Percentiles rank a stretch among this genome's conserved stretches.
phyloP scores from a whole-genome alignment of 106 monocot genomes.

The Iris macrosiphon region DNA sequence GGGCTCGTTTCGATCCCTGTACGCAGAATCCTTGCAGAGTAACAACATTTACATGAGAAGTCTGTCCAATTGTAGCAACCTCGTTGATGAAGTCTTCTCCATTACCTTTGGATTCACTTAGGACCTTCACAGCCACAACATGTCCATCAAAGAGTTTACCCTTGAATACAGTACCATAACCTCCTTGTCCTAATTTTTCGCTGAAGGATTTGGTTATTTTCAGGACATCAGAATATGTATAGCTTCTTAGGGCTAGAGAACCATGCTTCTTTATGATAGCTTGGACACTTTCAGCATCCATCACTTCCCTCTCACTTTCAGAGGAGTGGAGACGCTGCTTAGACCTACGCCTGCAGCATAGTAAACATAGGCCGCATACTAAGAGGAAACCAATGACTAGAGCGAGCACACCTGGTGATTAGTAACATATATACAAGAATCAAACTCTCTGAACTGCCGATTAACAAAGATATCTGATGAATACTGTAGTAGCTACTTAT shows the following conservation, averaged over 20 bases:
- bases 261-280: not conserved
- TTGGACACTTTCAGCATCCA: constrained; percentile 4
- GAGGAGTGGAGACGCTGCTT: not conserved
- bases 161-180: constrained; percentile 11
- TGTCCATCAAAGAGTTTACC: not conserved
- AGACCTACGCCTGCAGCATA: constrained; percentile 3
- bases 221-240: constrained; percentile 1
- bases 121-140: constrained; percentile 5
- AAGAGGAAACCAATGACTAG: constrained; percentile 11
- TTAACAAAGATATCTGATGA: too few relatives aligned
- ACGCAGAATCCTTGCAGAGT: constrained; percentile 7
- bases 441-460: too few relatives aligned
- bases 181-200: constrained; percentile 12
- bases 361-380: constrained; percentile 3
- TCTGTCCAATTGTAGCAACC: constrained; percentile 8
- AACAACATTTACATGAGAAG: constrained; percentile 15
- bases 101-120: constrained; percentile 2
- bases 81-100: constrained; percentile 15
- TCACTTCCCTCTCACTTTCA: too few relatives aligned
- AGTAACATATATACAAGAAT: too few relatives aligned
- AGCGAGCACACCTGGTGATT: constrained; percentile 8
- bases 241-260: constrained; percentile 3
- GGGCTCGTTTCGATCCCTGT: constrained; percentile 7
- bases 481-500: too few relatives aligned
- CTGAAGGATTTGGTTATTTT: constrained; percentile 11